Evolutionary conservation across 345 rosid genomes (phyloP), one percentile per base, ranked within the genome.

Genomic region (Eucalyptus guilfoylei): DNA sequence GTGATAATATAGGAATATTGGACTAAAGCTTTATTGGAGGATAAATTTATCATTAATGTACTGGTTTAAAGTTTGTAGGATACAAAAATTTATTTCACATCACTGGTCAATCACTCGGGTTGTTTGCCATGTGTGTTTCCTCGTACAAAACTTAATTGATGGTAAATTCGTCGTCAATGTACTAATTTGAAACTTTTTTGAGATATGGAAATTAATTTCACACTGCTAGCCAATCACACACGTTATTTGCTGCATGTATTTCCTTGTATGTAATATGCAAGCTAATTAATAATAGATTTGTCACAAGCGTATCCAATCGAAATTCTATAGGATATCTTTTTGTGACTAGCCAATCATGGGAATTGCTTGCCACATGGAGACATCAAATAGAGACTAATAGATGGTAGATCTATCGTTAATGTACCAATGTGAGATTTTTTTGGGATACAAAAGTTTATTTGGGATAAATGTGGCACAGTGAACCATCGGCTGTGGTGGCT

Each of bases 291-390:
- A 10, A 10, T 24, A 55, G 13, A 55, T 55, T 10, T 23, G 13
- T 55, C 62, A 24, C 1, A 0, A 0, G 3, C 1, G 9, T 55
- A 55, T 2, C 3, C 1, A 10, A 1, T 55, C 1, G 0, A 55
- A 55, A 26, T 55, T 55, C 6, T 16, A 55, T 55, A 2, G 1
- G 30, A 55, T 24, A 55, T 55, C 13, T 55, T 55, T 14, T 30
- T 2, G 17, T 6, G 4, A 28, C 4, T 1, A 5, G 14, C 34
- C 8, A 62, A 30, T 62, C 34, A 62, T 62, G 0, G 1, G 0
- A 30, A 7, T 62, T 13, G 8, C 32, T 62, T 62, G 9, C 2
- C 69, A 30, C 32, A 6, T 28, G 4, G 2, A 30, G 16, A 62
- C 4, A 62, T 62, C 2, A 2, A 12, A 13, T 28, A 28, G 16